These are phyloP conservation scores for Thelephora ganbajun DNA, from an alignment of 768 basidiomycete genomes.

Conservation along the genomic window DNA sequence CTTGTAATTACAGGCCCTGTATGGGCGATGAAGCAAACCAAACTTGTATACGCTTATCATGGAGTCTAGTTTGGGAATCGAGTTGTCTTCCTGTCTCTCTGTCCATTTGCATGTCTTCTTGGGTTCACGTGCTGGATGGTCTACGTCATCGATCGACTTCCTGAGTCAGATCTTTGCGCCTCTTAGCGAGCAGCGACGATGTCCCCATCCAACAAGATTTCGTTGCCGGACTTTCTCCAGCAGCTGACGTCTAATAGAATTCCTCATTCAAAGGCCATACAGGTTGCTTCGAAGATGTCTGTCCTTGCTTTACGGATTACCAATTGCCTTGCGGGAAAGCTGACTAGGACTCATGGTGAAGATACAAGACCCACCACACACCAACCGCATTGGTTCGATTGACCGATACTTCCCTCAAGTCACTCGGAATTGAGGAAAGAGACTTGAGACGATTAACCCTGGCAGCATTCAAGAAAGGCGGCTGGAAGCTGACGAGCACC, in stretches of 20 bases:
- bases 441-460: conserved; percentile 50
- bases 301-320: too few species aligned
- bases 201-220: conserved; percentile 29
- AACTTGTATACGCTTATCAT: too few species aligned
- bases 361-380: conserved; percentile 62
- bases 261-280: conserved; percentile 53
- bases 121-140: too few species aligned
- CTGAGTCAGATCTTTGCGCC: too few species aligned
- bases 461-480: conserved; percentile 41
- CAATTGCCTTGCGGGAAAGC: background rate
- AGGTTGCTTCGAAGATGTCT: conserved; percentile 55
- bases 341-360: conserved; percentile 17
- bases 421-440: conserved; percentile 46
- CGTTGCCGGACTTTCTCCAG: conserved; percentile 56
- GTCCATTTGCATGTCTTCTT: too few species aligned
- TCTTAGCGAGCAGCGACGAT: conserved; percentile 8
- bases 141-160: too few species aligned
- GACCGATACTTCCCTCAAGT: conserved; percentile 42
- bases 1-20: too few species aligned
- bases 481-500: conserved; percentile 30
- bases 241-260: conserved; percentile 44
- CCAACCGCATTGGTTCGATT: conserved; percentile 40
- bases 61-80: too few species aligned
- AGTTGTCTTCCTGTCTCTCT: too few species aligned
- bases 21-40: too few species aligned